phyloP scores from a whole-genome alignment of 2,329 filamentous ascomycete genomes.

The Bipolaris gigantea region DNA sequence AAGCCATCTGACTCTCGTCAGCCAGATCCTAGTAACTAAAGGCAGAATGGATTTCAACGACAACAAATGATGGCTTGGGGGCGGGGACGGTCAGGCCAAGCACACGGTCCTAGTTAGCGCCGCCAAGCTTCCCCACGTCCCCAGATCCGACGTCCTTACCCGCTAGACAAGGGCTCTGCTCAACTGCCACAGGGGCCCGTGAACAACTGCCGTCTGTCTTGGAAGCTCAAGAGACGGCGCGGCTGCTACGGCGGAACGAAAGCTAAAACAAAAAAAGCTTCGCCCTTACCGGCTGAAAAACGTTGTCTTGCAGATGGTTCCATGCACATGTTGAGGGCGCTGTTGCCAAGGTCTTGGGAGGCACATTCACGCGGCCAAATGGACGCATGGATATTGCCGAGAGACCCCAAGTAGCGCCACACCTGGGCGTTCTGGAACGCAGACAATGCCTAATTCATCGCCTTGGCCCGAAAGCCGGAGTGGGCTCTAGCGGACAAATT shows the following conservation, averaged over 20 bases:
- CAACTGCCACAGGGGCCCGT: neutral
- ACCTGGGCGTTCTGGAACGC: constrained; percentile 40
- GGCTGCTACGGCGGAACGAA: constrained; percentile 2
- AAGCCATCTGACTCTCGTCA: constrained; percentile 23
- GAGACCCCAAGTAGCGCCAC: constrained; percentile 24
- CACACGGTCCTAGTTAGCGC: constrained; percentile 1
- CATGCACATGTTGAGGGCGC: constrained; percentile 22
- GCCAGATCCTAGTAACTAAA: constrained; percentile 14
- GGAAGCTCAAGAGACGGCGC: neutral
- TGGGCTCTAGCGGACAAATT: constrained; percentile 15
- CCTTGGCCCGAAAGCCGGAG: constrained; percentile 37
- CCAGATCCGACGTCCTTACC: constrained; percentile 9
- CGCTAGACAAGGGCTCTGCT: neutral
- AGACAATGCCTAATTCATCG: constrained; percentile 34
- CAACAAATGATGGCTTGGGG: constrained; percentile 1
- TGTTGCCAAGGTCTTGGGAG: constrained; percentile 45
- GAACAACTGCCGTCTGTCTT: neutral
- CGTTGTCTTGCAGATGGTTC: constrained; percentile 18
- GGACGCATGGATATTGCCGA: constrained; percentile 31
- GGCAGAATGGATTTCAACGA: constrained; percentile 13
- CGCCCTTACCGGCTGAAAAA: constrained; percentile 19
- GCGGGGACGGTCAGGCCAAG: constrained; percentile 9
- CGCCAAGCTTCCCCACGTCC: constrained; percentile 18
- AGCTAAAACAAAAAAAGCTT: constrained; percentile 33
- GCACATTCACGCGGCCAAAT: constrained; percentile 31